phyloP scores from a whole-genome alignment of 2,329 filamentous ascomycete genomes.

The Diaporthe aspalathi region DNA sequence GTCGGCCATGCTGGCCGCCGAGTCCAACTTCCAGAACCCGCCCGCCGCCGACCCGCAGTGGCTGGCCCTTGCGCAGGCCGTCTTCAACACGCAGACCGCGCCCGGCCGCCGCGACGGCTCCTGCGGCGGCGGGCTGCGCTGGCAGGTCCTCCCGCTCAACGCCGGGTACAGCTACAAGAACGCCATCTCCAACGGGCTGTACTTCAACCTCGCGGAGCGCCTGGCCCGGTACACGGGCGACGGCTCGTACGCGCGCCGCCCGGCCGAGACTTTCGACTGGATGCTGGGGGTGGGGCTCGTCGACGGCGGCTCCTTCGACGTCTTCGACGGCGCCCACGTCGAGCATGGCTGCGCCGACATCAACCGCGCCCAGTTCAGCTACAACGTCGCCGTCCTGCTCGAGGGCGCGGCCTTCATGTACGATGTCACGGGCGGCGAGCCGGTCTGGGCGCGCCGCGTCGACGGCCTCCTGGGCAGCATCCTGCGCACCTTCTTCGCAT shows the following conservation, averaged over 20 bases:
- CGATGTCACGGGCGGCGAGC: slow-evolving; percentile 59
- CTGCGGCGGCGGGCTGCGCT: slow-evolving; percentile 80
- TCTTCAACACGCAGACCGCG: slow-evolving; percentile 81
- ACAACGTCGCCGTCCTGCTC: slow-evolving; percentile 65
- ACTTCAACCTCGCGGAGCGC: slow-evolving; percentile 66
- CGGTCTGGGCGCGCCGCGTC: slow-evolving; percentile 53
- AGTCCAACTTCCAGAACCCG: slow-evolving; percentile 74
- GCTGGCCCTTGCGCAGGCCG: slow-evolving; percentile 80
- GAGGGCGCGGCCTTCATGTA: slow-evolving; percentile 70
- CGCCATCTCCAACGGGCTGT: slow-evolving; percentile 58
- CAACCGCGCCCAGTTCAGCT: slow-evolving; percentile 66
- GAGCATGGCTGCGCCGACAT: slow-evolving; percentile 63
- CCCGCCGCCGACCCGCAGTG: slow-evolving; percentile 69
- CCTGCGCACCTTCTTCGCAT: too few species aligned
- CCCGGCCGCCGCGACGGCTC: slow-evolving; percentile 74
- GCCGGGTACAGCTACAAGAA: slow-evolving; percentile 68
- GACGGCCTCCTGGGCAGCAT: too few species aligned
- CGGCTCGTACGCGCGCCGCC: slow-evolving; percentile 66
- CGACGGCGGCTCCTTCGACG: slow-evolving; percentile 62
- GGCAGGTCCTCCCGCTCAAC: slow-evolving; percentile 89
- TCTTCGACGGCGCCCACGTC: slow-evolving; percentile 68
- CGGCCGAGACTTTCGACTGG: slow-evolving; percentile 69
- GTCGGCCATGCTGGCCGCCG: slow-evolving; percentile 76
- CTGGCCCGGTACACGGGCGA: slow-evolving; percentile 72
- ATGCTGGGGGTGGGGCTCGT: slow-evolving; percentile 61